Evolutionary conservation across 495 filamentous ascomycete species (phyloP).

Genomic region (Penicillium samsonianum): DNA sequence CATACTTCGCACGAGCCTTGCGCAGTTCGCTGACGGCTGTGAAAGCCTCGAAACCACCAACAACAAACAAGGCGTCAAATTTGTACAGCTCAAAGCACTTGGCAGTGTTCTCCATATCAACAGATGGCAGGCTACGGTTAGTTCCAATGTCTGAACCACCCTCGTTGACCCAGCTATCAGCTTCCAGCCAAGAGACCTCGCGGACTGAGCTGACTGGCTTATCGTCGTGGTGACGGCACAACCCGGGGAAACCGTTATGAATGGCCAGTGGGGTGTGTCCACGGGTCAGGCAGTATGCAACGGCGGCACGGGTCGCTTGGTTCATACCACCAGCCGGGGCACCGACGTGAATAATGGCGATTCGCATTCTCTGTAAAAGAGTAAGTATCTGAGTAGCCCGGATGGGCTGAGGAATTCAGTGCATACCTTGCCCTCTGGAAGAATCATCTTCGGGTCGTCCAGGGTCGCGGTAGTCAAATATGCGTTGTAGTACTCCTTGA

Average conservation of each 20-base stretch:
- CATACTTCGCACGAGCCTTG: slow-evolving; percentile 72
- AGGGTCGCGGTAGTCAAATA: slow-evolving; percentile 85
- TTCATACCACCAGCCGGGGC: slow-evolving; percentile 99
- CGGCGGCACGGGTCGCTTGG: slow-evolving; percentile 89
- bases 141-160: slow-evolving; percentile 98
- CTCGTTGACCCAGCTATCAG: slow-evolving; percentile 91
- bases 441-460: slow-evolving; percentile 59
- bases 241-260: slow-evolving; percentile 96
- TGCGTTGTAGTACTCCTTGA: slow-evolving; percentile 86
- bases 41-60: slow-evolving; percentile 97
- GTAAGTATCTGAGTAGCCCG: slow-evolving; percentile 13
- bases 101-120: slow-evolving; percentile 80
- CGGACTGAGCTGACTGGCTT: slow-evolving; percentile 79
- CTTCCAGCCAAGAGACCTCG: slow-evolving; percentile 86
- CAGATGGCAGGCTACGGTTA: slow-evolving; percentile 86
- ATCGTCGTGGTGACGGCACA: slow-evolving; percentile 86
- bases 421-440: slow-evolving; percentile 73
- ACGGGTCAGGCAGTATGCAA: slow-evolving; percentile 92
- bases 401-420: neutral
- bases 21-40: slow-evolving; percentile 86
- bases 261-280: slow-evolving; percentile 91
- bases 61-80: slow-evolving; percentile 87
- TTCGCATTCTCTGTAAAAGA: slow-evolving; percentile 72
- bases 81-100: slow-evolving; percentile 80
- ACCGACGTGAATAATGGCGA: slow-evolving; percentile 95